Percentiles rank a stretch among this genome's conserved stretches.
These are phyloP conservation scores for Alternaria triticina DNA, from an alignment of 2,329 filamentous ascomycete species.

Conservation along the genomic window DNA sequence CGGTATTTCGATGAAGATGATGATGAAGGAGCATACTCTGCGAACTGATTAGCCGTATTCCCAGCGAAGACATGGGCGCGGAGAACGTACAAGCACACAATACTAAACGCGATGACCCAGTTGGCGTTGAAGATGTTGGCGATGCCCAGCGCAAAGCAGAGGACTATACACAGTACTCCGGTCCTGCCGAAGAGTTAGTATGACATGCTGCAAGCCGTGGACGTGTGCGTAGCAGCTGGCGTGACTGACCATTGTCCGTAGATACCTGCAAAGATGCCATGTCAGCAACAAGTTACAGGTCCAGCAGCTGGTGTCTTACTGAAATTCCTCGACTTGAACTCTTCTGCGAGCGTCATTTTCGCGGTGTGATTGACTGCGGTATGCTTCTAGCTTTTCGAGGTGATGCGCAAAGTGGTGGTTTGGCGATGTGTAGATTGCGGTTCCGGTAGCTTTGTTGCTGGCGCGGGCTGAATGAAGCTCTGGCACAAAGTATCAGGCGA, in stretches of 20 bases:
- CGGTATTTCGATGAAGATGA: conserved; percentile 73
- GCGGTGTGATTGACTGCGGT: conserved; percentile 6
- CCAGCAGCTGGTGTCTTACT: conserved; percentile 54
- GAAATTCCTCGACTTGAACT: conserved; percentile 70
- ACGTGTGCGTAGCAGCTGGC: not conserved
- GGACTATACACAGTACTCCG: conserved; percentile 66
- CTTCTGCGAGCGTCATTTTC: conserved; percentile 65
- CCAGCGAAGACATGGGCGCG: not conserved
- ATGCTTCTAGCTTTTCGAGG: not conserved
- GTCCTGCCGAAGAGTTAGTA: conserved; percentile 50
- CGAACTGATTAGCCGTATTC: conserved; percentile 4
- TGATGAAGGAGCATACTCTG: conserved; percentile 57
- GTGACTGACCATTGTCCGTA: conserved; percentile 70
- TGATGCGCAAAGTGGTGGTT: conserved; percentile 10
- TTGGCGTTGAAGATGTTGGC: conserved; percentile 71
- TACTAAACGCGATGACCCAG: conserved; percentile 64
- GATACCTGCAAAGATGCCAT: conserved; percentile 59
- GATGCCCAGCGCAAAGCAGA: conserved; percentile 72
- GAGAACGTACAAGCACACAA: conserved; percentile 56
- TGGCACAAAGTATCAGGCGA: conserved; percentile 26
- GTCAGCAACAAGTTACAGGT: conserved; percentile 38
- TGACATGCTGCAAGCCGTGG: not conserved
- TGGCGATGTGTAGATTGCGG: conserved; percentile 4
- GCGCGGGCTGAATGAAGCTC: conserved; percentile 35
- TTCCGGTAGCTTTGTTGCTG: conserved; percentile 26